A percentile compares a stretch with the other conserved stretches of the same genome.
These are phyloP conservation scores for Aegilops speltoides DNA, from an alignment of 176 grass and related monocot species.

Conservation along the genomic window DNA sequence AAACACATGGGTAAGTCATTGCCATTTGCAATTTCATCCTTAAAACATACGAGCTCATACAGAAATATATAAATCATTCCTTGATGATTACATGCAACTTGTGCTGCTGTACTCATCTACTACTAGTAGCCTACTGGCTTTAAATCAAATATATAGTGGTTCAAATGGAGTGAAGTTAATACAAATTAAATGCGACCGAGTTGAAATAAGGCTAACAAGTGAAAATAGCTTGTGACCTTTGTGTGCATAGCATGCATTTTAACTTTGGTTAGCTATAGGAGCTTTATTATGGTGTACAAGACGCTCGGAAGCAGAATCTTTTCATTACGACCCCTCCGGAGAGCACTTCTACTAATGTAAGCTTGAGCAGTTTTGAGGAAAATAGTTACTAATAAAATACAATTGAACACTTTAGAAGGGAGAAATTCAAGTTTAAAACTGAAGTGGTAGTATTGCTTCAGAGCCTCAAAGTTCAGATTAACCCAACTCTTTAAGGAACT, in stretches of 20 bases:
- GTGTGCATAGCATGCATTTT: not conserved
- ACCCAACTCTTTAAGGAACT: not conserved
- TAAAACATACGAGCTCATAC: not conserved
- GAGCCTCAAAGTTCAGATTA: not conserved
- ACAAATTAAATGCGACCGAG: not conserved
- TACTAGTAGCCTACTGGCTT: not conserved
- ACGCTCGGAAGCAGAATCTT: not conserved
- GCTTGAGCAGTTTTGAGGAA: not conserved
- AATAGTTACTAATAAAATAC: not conserved
- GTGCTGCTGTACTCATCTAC: not conserved
- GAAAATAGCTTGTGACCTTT: not conserved
- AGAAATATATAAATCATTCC: not conserved
- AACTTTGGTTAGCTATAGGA: not conserved
- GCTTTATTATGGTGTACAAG: not conserved
- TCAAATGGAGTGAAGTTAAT: not conserved
- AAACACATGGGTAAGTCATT: too few relatives aligned
- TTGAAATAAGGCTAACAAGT: not conserved
- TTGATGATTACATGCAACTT: not conserved
- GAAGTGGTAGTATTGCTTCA: not conserved
- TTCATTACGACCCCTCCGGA: not conserved
- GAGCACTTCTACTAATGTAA: not conserved
- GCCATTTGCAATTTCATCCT: not conserved
- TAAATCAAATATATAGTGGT: not conserved
- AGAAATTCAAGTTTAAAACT: not conserved
- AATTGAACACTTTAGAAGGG: not conserved